Evolutionary conservation across 768 basidiomycete genomes (phyloP).

Genomic region (Suillus weaverae): DNA sequence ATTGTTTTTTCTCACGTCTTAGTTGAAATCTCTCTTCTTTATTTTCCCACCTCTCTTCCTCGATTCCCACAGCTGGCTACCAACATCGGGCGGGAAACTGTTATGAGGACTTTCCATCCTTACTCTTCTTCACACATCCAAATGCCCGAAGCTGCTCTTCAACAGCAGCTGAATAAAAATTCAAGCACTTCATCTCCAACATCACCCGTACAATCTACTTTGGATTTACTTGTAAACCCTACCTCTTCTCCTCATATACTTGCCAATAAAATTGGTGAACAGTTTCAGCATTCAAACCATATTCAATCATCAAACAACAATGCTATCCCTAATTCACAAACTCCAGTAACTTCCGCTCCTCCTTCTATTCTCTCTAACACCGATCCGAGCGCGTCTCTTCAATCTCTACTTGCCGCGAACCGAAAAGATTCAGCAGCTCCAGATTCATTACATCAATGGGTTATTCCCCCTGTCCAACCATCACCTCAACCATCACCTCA

Average conservation of each 20-base stretch:
- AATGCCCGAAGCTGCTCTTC: slow-evolving; percentile 41
- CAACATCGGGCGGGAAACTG: slow-evolving; percentile 40
- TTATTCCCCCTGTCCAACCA: slow-evolving; percentile 24
- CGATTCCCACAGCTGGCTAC: slow-evolving; percentile 47
- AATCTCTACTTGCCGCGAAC: slow-evolving; percentile 36
- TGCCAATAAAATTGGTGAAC: slow-evolving; percentile 34
- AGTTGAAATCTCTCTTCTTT: slow-evolving; percentile 13
- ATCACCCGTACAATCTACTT: slow-evolving; percentile 40
- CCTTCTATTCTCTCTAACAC: slow-evolving; percentile 39
- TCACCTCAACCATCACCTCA: slow-evolving; percentile 27
- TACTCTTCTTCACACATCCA: slow-evolving; percentile 42
- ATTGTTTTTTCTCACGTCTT: slow-evolving; percentile 15
- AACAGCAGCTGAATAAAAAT: slow-evolving; percentile 23
- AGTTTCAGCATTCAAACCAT: slow-evolving; percentile 30
- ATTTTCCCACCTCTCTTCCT: slow-evolving; percentile 47
- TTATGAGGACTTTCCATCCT: slow-evolving; percentile 46
- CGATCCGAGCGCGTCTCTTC: slow-evolving; percentile 40
- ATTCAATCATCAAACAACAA: slow-evolving; percentile 27
- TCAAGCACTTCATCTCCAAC: slow-evolving; percentile 46
- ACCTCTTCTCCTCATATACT: slow-evolving; percentile 26
- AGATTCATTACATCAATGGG: slow-evolving; percentile 40
- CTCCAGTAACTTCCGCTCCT: slow-evolving; percentile 29
- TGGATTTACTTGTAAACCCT: slow-evolving; percentile 38
- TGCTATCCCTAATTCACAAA: slow-evolving; percentile 30
- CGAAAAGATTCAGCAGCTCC: slow-evolving; percentile 32